Evolutionary conservation across 2,329 filamentous ascomycete species (phyloP).

Genomic region (Cordyceps cicadae): DNA sequence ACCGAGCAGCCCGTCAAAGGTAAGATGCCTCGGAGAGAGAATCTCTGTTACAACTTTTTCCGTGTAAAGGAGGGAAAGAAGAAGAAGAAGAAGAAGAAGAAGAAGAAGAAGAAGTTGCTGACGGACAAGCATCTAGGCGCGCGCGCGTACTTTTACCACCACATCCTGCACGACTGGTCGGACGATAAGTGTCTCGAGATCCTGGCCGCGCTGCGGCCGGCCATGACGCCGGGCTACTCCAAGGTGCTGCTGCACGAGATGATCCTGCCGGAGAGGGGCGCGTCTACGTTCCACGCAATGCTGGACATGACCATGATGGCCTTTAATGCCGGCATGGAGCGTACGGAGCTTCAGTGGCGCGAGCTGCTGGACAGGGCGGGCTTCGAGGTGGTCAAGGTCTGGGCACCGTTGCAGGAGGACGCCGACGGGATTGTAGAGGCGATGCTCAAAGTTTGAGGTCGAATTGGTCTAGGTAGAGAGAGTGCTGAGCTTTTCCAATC

Average conservation of each 20-base stretch:
- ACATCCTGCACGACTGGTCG: slow-evolving; percentile 20
- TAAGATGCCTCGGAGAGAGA: no score
- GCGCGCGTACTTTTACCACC: slow-evolving; percentile 20
- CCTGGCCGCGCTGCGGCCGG: slow-evolving; percentile 10
- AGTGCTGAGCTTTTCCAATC: background rate
- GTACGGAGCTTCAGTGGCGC: slow-evolving; percentile 16
- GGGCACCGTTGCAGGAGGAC: background rate
- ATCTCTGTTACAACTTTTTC: no score
- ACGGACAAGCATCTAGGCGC: slow-evolving; percentile 11
- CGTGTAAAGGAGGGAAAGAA: no score
- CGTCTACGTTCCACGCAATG: slow-evolving; percentile 12
- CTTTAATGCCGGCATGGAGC: slow-evolving; percentile 15
- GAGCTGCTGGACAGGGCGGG: slow-evolving; percentile 16
- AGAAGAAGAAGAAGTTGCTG: background rate
- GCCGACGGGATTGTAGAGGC: slow-evolving; percentile 7
- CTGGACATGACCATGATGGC: slow-evolving; percentile 21
- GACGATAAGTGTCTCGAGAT: slow-evolving; percentile 17
- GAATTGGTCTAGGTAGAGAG: background rate
- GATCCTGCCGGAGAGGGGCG: slow-evolving; percentile 16
- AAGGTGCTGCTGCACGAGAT: slow-evolving; percentile 25
- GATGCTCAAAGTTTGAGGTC: background rate
- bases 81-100: no score
- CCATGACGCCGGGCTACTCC: slow-evolving; percentile 22
- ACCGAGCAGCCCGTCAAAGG: slow-evolving; percentile 22
- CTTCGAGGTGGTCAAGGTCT: slow-evolving; percentile 6